Evolutionary conservation across 495 filamentous ascomycete species (phyloP).

Genomic region (Hypoxylon trugodes): DNA sequence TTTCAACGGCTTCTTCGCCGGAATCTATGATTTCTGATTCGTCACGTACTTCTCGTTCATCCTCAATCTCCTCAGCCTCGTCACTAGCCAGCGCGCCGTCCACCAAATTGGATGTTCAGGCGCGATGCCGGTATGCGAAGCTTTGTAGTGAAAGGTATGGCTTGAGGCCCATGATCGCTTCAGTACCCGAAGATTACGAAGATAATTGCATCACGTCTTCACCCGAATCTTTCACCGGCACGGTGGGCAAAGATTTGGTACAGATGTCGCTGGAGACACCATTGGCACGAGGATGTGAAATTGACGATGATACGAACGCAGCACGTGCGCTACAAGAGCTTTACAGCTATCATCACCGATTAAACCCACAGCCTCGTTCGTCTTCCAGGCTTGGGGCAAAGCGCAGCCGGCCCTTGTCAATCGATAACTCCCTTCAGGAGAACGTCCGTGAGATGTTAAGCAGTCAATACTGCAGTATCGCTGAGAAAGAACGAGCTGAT

Average conservation of each 20-base stretch:
- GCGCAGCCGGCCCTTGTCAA: slow-evolving; percentile 73
- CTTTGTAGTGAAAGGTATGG: slow-evolving; percentile 61
- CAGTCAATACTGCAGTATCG: slow-evolving; percentile 32
- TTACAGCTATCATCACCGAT: slow-evolving; percentile 52
- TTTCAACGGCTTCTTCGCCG: slow-evolving; percentile 82
- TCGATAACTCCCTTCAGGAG: slow-evolving; percentile 73
- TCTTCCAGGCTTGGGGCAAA: slow-evolving; percentile 58
- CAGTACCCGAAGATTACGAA: slow-evolving; percentile 62
- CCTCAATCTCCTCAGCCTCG: slow-evolving; percentile 76
- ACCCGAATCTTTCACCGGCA: slow-evolving; percentile 66
- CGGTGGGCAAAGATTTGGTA: slow-evolving; percentile 62
- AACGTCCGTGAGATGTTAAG: slow-evolving; percentile 72
- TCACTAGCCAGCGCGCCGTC: slow-evolving; percentile 71
- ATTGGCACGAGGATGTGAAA: slow-evolving; percentile 53
- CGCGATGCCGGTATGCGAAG: slow-evolving; percentile 83
- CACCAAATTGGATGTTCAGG: slow-evolving; percentile 78
- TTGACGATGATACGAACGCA: slow-evolving; percentile 63
- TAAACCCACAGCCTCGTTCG: slow-evolving; percentile 44
- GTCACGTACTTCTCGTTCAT: slow-evolving; percentile 76
- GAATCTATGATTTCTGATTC: slow-evolving; percentile 91
- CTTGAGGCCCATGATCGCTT: slow-evolving; percentile 55
- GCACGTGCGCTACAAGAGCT: slow-evolving; percentile 75
- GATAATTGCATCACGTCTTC: slow-evolving; percentile 66
- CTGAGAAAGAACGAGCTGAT: slow-evolving; percentile 50
- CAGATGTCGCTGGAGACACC: slow-evolving; percentile 61